Percentiles rank a stretch among this genome's conserved stretches.
phyloP scores from a whole-genome alignment of 805 yeast genomes.

The Candida koratica region DNA sequence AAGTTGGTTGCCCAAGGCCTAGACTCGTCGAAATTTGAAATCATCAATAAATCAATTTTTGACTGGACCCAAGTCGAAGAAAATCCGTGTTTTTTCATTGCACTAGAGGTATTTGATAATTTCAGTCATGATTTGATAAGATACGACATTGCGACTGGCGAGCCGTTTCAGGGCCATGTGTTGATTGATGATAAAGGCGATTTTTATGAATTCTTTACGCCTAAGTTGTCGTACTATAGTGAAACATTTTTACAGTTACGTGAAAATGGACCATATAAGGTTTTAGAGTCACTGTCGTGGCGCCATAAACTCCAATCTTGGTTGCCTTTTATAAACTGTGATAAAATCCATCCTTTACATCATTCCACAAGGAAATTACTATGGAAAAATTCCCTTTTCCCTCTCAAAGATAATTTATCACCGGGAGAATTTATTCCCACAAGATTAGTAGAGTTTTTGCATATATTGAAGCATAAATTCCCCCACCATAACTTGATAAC shows the following conservation, averaged over 20 bases:
- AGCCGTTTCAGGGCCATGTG: conserved; percentile 76
- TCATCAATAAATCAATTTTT: conserved; percentile 71
- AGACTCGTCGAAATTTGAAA: conserved; percentile 54
- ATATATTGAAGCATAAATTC: conserved; percentile 57
- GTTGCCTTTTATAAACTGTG: conserved; percentile 28
- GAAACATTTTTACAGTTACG: conserved; percentile 53
- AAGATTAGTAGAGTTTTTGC: conserved; percentile 59
- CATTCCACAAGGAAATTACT: conserved; percentile 42
- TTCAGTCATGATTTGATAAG: conserved; percentile 78
- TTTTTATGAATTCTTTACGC: conserved; percentile 66
- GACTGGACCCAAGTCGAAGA: conserved; percentile 61
- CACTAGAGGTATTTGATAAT: conserved; percentile 80
- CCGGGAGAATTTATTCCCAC: conserved; percentile 84
- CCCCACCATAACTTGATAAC: conserved; percentile 74
- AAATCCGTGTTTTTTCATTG: conserved; percentile 73
- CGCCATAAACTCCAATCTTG: conserved; percentile 22
- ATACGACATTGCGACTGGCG: conserved; percentile 62
- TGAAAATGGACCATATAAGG: conserved; percentile 35
- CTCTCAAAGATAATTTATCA: conserved; percentile 62
- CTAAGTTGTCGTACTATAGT: conserved; percentile 56
- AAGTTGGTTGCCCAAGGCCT: conserved; percentile 37
- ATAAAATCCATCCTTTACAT: conserved; percentile 55
- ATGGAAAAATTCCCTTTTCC: conserved; percentile 50
- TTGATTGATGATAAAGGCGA: conserved; percentile 70
- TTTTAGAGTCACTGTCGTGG: conserved; percentile 18